phyloP scores from a whole-genome alignment of 768 basidiomycete genomes.

The Amanita jacksonii region DNA sequence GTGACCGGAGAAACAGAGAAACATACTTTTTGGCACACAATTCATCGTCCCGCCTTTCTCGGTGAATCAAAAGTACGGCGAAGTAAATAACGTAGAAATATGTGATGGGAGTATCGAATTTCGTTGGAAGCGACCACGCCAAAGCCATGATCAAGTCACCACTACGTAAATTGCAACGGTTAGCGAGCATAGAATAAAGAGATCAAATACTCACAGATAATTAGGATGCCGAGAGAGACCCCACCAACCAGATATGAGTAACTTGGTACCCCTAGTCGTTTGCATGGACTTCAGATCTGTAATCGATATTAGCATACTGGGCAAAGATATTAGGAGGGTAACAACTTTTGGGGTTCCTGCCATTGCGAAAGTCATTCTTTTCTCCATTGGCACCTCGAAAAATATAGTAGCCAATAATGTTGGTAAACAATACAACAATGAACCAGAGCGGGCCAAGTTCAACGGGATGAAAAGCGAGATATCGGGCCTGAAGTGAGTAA shows the following conservation, averaged over 20 bases:
- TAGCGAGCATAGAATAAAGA: background rate
- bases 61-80: constrained; percentile 77
- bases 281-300: constrained; percentile 70
- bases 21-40: constrained; percentile 80
- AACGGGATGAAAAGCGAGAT: constrained; percentile 81
- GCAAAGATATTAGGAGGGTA: background rate
- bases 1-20: background rate
- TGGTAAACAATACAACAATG: constrained; percentile 49
- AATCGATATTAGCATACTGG: background rate
- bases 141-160: constrained; percentile 85
- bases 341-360: constrained; percentile 86
- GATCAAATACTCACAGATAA: constrained; percentile 48
- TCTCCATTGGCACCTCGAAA: constrained; percentile 85
- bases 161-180: constrained; percentile 24
- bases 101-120: constrained; percentile 86
- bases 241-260: constrained; percentile 98
- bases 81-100: constrained; percentile 95
- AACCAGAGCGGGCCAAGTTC: constrained; percentile 60
- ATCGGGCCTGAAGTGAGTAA: constrained; percentile 90
- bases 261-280: constrained; percentile 80
- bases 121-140: constrained; percentile 91
- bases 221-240: constrained; percentile 89
- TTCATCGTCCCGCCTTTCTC: constrained; percentile 88
- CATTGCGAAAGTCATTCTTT: constrained; percentile 93
- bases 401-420: constrained; percentile 78